Percentiles rank a stretch among this genome's conserved stretches.
Conservation (phyloP, 768 basidiomycete species). For the Lyophyllum semitale region DNA sequence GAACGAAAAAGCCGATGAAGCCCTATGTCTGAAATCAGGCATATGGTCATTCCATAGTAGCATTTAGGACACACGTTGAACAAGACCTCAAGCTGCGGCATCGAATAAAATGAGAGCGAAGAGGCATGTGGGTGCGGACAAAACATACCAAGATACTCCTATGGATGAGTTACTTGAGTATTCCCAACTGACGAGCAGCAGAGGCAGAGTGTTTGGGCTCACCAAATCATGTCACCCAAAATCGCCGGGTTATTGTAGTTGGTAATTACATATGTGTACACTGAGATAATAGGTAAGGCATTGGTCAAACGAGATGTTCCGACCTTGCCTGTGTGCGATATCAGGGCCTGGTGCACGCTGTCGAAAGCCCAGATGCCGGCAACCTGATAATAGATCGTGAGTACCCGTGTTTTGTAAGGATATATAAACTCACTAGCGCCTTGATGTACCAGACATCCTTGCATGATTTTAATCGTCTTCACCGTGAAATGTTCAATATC, state of each 20-base stretch:
- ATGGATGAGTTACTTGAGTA: background rate
- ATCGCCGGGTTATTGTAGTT: constrained; percentile 47
- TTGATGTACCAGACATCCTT: constrained; percentile 57
- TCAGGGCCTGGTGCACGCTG: constrained; percentile 52
- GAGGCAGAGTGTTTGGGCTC: constrained; percentile 16
- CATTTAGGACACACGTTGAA: constrained; percentile 45
- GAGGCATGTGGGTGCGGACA: background rate
- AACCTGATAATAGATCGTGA: constrained; percentile 34
- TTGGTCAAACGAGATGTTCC: background rate
- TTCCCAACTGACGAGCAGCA: background rate
- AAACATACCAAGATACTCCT: constrained; percentile 54
- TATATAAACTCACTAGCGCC: constrained; percentile 35
- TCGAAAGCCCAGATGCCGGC: constrained; percentile 50
- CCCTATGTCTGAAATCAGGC: constrained; percentile 32
- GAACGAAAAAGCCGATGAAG: constrained; percentile 56
- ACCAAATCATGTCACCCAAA: constrained; percentile 50
- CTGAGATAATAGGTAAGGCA: constrained; percentile 26
- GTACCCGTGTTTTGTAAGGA: background rate
- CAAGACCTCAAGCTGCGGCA: constrained; percentile 51
- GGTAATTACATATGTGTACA: constrained; percentile 54
- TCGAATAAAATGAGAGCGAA: background rate
- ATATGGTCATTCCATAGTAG: background rate
- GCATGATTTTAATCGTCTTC: constrained; percentile 5
- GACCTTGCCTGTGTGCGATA: constrained; percentile 50
- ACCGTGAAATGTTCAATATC: background rate